A percentile compares a stretch with the other conserved stretches of the same genome.
Conservation (phyloP, 2,329 filamentous ascomycete genomes). For the Gnomoniopsis smithogilvyi region DNA sequence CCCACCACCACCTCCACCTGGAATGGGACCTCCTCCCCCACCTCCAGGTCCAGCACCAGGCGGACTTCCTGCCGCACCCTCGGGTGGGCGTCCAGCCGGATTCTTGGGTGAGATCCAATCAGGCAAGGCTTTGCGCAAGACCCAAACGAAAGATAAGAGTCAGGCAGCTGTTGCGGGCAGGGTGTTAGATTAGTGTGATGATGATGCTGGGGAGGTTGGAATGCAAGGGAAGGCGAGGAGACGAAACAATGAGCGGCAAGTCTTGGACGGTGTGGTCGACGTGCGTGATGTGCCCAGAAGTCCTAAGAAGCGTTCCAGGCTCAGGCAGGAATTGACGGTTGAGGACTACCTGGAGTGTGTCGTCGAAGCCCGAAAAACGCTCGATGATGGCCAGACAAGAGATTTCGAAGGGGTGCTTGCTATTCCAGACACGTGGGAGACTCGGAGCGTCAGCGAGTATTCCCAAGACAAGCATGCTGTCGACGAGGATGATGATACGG, state of each 20-base stretch:
- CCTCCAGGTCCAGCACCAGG: slow-evolving; percentile 12
- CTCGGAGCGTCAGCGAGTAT: slow-evolving; percentile 2
- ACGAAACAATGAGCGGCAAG: background rate
- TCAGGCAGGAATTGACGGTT: background rate
- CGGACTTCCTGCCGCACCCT: slow-evolving; percentile 30
- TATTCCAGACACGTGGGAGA: background rate
- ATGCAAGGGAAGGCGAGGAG: background rate
- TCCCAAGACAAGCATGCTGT: background rate
- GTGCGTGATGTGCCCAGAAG: background rate
- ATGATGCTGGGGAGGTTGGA: background rate
- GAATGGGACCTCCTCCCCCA: slow-evolving; percentile 40
- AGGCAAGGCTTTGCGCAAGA: slow-evolving; percentile 79
- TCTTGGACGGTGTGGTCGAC: background rate
- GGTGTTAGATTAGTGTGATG: slow-evolving; percentile 52
- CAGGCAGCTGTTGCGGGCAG: slow-evolving; percentile 68
- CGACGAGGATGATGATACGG: background rate
- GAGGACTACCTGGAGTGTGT: slow-evolving; percentile 14
- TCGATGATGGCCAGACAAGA: background rate
- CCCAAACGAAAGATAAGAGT: slow-evolving; percentile 85
- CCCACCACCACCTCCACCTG: slow-evolving; percentile 34
- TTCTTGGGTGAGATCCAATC: slow-evolving; percentile 81
- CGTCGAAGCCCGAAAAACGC: slow-evolving; percentile 1
- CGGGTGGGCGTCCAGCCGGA: slow-evolving; percentile 51
- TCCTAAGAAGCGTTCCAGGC: background rate
- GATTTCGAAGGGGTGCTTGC: background rate